Evolutionary conservation across 1,284 basidiomycete species (phyloP).

Genomic region (Retiboletus fuscus): DNA sequence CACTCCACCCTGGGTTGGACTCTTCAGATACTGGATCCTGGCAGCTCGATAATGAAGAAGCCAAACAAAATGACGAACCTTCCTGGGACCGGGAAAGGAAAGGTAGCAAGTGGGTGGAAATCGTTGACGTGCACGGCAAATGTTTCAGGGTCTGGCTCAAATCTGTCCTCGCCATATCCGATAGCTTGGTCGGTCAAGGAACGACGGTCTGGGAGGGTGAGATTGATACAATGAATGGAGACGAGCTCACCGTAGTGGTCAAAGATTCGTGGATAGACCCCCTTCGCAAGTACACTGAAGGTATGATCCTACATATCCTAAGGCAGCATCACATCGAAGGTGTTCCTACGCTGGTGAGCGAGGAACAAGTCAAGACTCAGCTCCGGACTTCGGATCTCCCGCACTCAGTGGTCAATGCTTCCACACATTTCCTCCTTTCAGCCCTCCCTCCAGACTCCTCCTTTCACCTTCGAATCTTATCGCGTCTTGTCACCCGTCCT

Average conservation of each 20-base stretch:
- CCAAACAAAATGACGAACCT: background rate
- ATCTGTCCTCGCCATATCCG: constrained; percentile 9
- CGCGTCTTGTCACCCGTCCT: constrained; percentile 16
- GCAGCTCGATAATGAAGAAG: no score
- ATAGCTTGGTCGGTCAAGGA: constrained; percentile 13
- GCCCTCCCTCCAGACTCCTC: background rate
- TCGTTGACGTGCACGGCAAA: background rate
- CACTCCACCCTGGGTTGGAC: no score
- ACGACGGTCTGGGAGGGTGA: constrained; percentile 21
- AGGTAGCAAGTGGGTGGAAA: constrained; percentile 3
- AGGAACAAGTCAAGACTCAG: constrained; percentile 22
- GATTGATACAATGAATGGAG: background rate
- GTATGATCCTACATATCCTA: constrained; percentile 20
- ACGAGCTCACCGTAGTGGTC: background rate
- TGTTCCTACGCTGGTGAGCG: no score
- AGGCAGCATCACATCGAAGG: background rate
- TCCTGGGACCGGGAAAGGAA: background rate
- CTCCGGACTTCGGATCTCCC: background rate
- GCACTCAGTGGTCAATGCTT: background rate
- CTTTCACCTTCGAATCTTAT: constrained; percentile 14
- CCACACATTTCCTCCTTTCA: constrained; percentile 10
- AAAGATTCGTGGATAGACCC: constrained; percentile 28
- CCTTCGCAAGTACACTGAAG: constrained; percentile 22
- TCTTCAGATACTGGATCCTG: no score
- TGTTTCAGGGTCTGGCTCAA: background rate